phyloP scores from a whole-genome alignment of 2,329 filamentous ascomycete genomes.

The Hypoxylon sp. region DNA sequence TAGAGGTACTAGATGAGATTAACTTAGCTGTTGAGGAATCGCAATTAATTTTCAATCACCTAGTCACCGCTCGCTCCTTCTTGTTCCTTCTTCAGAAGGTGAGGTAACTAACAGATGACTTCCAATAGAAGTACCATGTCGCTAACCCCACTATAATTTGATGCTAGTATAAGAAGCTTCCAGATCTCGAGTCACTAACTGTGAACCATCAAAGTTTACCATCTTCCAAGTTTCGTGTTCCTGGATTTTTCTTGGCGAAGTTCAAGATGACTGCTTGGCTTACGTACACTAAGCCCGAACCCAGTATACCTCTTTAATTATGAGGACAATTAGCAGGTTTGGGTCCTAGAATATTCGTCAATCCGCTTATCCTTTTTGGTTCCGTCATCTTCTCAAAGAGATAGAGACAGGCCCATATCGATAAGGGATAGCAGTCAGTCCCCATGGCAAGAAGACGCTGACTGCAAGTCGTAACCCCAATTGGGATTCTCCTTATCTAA shows the following conservation, averaged over 20 bases:
- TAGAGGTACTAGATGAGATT: not conserved
- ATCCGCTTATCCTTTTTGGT: not conserved
- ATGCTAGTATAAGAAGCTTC: not conserved
- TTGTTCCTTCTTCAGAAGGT: not conserved
- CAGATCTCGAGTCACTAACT: not conserved
- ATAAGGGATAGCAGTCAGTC: not conserved
- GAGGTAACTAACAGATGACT: not conserved
- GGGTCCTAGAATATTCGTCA: not conserved
- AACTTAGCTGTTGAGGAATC: not conserved
- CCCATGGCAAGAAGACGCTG: not conserved
- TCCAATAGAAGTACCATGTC: not conserved
- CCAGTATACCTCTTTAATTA: not conserved
- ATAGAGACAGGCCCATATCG: not conserved
- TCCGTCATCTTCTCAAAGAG: not conserved
- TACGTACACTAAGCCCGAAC: not conserved
- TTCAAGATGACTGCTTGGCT: not conserved
- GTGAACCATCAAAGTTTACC: not conserved
- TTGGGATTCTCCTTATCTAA: slow-evolving; percentile 26
- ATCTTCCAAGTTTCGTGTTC: slow-evolving; percentile 1
- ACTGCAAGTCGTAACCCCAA: not conserved
- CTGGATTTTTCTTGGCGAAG: not conserved
- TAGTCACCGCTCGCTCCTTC: not conserved
- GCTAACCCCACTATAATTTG: not conserved
- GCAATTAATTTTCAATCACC: not conserved
- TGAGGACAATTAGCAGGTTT: no score